Conservation (phyloP, 306 rosid genomes). For the Lotus japonicus region DNA sequence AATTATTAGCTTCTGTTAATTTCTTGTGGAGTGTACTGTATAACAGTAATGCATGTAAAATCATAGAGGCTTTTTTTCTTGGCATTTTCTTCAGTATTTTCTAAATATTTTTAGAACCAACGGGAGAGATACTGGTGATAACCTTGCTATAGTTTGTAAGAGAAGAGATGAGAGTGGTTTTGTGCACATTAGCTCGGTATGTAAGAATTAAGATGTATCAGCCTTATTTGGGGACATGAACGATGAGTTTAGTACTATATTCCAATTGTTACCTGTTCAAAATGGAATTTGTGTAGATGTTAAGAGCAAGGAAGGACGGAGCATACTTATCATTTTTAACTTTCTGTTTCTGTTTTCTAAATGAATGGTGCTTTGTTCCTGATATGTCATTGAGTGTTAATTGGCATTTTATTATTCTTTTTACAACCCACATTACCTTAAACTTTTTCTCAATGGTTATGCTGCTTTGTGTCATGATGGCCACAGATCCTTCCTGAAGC, state of each 20-base stretch:
- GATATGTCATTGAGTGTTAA: conserved; percentile 1
- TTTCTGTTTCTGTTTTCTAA: conserved; percentile 9
- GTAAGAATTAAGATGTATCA: conserved; percentile 9
- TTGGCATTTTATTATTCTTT: conserved; percentile 15
- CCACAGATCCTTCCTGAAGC: conserved; percentile 59
- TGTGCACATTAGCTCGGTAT: not conserved
- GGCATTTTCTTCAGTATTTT: not conserved
- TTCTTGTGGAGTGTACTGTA: not conserved
- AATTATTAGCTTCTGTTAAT: not conserved
- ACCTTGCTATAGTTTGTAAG: not conserved
- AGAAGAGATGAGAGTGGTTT: not conserved
- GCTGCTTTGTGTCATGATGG: conserved; percentile 9
- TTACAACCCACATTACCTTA: not conserved
- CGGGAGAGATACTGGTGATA: not conserved
- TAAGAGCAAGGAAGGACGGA: not conserved
- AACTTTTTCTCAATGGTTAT: conserved; percentile 11
- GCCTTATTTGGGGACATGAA: not conserved
- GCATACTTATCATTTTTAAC: not conserved
- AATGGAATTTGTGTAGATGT: not conserved
- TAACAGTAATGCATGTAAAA: not conserved
- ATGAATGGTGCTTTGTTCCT: not conserved
- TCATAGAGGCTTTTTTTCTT: not conserved
- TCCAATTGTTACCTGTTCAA: not conserved
- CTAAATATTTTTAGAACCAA: not conserved
- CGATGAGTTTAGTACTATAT: not conserved